Evolutionary conservation across 2,329 filamentous ascomycete genomes (phyloP), one percentile per base, ranked within the genome.

Genomic region (Epicoccum nigrum): DNA sequence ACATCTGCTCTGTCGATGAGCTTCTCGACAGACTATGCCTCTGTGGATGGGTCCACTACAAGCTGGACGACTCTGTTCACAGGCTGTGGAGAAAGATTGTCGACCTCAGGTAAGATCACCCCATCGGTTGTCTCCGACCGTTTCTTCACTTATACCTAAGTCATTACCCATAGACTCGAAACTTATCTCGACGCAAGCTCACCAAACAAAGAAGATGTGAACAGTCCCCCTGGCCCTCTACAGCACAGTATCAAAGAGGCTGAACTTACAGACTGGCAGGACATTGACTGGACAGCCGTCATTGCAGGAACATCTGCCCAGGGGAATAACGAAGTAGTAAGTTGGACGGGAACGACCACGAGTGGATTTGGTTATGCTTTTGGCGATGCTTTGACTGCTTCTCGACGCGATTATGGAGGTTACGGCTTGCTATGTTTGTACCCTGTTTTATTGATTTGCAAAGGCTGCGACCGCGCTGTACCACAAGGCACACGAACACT

Each of bases 21-120:
- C 52, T 72, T 1, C 64, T 74, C 20, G 56, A 47, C 38, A 61
- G 66, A 31, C 54, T 74, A n/a, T 65, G 67, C 31, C 39, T 65
- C 19, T 74, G 68, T 45, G 69, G 70, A 41, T 74, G 71, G 71
- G 70, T 73, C 45, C 66, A 63, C 52, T 72, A 67, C 58, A 71
- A 72, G 55, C 64, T 73, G 15, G 65, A 70, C 37, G 52, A 63
- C 42, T 68, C 67, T 45, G 69, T 68, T 25, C 47, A 54, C 33
- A 41, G 58, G 32, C 50, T 73, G 17, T 73, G 69, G 69, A 58
- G 60, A 25, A 59, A 54, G 23, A 70, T 72, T 3, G 46, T 65
- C 51, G 49, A 65, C 58, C 51, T 67, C 64, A 72, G 70, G 69
- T 73, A 64, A 71, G 69, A 70, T 46, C 54, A 63, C 62, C 62